Conservation (phyloP, 805 yeast species). For the Lipomyces sp. region DNA sequence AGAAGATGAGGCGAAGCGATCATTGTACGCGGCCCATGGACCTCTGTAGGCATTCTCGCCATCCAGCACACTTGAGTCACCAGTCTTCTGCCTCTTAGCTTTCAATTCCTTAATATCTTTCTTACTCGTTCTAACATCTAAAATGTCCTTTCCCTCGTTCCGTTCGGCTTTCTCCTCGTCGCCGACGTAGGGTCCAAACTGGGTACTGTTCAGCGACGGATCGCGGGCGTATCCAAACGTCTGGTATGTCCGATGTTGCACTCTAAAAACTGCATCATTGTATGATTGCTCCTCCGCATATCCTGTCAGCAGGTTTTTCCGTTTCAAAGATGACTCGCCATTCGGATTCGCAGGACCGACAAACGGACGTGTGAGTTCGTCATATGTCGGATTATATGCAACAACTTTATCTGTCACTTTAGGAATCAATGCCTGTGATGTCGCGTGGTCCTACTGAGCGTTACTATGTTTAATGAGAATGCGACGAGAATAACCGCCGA, state of each 20-base stretch:
- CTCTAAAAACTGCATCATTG: constrained; percentile 52
- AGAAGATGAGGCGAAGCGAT: constrained; percentile 34
- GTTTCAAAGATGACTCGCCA: constrained; percentile 39
- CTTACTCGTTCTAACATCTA: constrained; percentile 42
- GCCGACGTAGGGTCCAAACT: constrained; percentile 32
- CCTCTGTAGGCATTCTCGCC: constrained; percentile 58
- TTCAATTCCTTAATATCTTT: constrained; percentile 45
- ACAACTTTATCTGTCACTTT: constrained; percentile 31
- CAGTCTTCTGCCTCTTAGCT: constrained; percentile 48
- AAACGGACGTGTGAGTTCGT: constrained; percentile 32
- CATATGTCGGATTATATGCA: constrained; percentile 35
- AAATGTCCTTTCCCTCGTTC: constrained; percentile 40
- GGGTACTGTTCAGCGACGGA: constrained; percentile 37
- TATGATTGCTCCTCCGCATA: constrained; percentile 46
- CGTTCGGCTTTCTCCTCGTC: constrained; percentile 38
- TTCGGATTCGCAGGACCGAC: constrained; percentile 33
- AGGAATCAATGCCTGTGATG: constrained; percentile 31
- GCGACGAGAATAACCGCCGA: neutral
- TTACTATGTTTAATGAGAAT: neutral
- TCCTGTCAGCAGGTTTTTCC: constrained; percentile 43
- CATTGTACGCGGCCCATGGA: constrained; percentile 65
- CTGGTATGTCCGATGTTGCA: constrained; percentile 49
- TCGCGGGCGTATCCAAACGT: constrained; percentile 45
- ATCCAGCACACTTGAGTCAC: constrained; percentile 48
- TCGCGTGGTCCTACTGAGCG: constrained; percentile 10